Evolutionary conservation across 768 basidiomycete species (phyloP).

Genomic region (Tricholoma matsutake): DNA sequence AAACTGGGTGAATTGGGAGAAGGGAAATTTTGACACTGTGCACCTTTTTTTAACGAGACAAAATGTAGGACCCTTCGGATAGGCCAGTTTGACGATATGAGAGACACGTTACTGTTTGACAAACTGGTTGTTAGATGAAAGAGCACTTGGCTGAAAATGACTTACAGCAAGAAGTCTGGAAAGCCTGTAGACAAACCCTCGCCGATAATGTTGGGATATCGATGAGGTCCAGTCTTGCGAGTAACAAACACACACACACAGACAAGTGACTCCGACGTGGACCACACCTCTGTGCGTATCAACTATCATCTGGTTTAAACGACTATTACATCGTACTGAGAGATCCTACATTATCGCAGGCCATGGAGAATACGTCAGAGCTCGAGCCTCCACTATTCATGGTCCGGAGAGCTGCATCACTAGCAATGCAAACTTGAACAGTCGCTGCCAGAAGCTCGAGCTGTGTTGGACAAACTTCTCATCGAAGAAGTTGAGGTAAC

Average conservation of each 20-base stretch:
- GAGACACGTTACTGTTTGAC: background rate
- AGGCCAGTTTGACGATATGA: background rate
- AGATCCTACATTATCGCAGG: background rate
- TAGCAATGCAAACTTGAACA: background rate
- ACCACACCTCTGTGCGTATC: too few relatives aligned
- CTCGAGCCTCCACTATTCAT: too few relatives aligned
- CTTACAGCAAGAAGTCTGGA: background rate
- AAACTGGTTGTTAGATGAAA: background rate
- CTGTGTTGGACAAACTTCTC: constrained; percentile 4
- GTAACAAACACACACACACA: too few relatives aligned
- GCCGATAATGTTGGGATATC: too few relatives aligned
- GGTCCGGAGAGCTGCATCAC: too few relatives aligned
- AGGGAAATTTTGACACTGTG: background rate
- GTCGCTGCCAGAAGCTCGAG: constrained; percentile 2
- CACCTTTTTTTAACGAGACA: constrained; percentile 19
- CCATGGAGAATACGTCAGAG: background rate
- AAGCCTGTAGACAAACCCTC: too few relatives aligned
- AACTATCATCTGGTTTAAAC: too few relatives aligned
- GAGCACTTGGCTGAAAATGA: background rate
- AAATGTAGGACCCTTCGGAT: background rate
- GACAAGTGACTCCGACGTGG: too few relatives aligned
- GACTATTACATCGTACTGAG: too few relatives aligned
- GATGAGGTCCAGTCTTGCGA: too few relatives aligned
- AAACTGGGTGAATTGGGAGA: constrained; percentile 4
- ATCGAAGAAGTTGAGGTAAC: background rate